Conservation (phyloP, 768 basidiomycete species). For the Lactarius quietus region DNA sequence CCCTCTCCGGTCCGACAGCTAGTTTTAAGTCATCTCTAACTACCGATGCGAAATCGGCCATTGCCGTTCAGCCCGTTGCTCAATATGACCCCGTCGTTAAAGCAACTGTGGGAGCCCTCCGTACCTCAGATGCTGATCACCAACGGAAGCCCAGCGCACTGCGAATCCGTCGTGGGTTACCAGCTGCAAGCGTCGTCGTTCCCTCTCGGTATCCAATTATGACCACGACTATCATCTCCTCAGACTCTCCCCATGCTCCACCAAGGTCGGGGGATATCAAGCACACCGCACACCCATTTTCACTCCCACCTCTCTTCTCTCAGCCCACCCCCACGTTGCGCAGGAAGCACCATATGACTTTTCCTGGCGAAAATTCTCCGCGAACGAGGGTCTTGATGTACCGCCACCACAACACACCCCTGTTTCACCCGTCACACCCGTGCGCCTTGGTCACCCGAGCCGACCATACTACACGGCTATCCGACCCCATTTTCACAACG, state of each 20-base stretch:
- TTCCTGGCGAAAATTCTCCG: slow-evolving; percentile 21
- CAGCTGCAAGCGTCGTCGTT: slow-evolving; percentile 3
- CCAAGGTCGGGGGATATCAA: neutral
- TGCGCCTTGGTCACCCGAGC: slow-evolving; percentile 25
- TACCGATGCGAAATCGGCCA: neutral
- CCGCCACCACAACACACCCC: slow-evolving; percentile 1
- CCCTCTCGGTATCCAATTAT: slow-evolving; percentile 3
- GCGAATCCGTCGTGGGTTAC: slow-evolving; percentile 17
- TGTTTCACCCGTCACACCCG: neutral
- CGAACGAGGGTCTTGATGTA: slow-evolving; percentile 7
- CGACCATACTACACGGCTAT: slow-evolving; percentile 26
- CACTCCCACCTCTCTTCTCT: slow-evolving; percentile 20
- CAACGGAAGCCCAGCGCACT: neutral
- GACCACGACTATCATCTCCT: neutral
- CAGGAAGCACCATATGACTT: slow-evolving; percentile 22
- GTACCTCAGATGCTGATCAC: neutral
- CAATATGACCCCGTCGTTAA: slow-evolving; percentile 2
- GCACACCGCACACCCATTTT: slow-evolving; percentile 1
- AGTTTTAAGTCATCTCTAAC: neutral
- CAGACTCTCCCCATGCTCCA: neutral
- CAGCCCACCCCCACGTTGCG: slow-evolving; percentile 15
- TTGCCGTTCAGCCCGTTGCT: neutral
- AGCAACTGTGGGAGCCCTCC: neutral
- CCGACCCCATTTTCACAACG: slow-evolving; percentile 14
- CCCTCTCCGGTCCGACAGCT: neutral